A percentile compares a stretch with the other conserved stretches of the same genome.
Conservation (phyloP, 1,284 basidiomycete species). For the Sanguinoderma infundibulare region DNA sequence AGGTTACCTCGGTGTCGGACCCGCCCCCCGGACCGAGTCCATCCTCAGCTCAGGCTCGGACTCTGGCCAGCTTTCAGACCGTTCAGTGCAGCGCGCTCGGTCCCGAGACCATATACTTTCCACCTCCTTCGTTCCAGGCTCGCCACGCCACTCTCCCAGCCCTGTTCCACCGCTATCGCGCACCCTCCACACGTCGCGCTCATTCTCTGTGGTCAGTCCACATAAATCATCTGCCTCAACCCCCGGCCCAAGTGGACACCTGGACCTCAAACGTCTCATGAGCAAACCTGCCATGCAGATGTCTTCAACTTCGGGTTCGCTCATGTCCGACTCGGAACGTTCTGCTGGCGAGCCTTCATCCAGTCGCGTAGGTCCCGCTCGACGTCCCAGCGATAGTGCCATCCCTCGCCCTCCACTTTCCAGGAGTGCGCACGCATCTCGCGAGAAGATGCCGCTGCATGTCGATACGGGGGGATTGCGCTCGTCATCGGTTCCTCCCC, state of each 20-base stretch:
- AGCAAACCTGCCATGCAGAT: slow-evolving; percentile 41
- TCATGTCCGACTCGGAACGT: slow-evolving; percentile 38
- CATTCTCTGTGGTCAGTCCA: slow-evolving; percentile 24
- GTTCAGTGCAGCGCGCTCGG: slow-evolving; percentile 13
- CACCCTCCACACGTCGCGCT: slow-evolving; percentile 13
- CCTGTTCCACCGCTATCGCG: slow-evolving; percentile 15
- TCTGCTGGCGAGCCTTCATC: slow-evolving; percentile 13
- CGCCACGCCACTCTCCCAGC: slow-evolving; percentile 18
- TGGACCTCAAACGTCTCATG: slow-evolving; percentile 44
- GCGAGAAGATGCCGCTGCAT: slow-evolving; percentile 17
- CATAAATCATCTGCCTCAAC: slow-evolving; percentile 31
- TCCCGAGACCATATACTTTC: slow-evolving; percentile 19
- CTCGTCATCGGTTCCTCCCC: slow-evolving; percentile 8
- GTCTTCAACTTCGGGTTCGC: slow-evolving; percentile 35
- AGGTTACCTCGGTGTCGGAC: slow-evolving; percentile 11
- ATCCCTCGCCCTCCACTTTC: slow-evolving; percentile 10
- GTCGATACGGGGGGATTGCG: slow-evolving; percentile 14
- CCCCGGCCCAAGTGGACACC: slow-evolving; percentile 33
- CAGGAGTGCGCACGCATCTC: slow-evolving; percentile 9
- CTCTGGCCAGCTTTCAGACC: slow-evolving; percentile 12
- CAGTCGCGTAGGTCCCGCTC: slow-evolving; percentile 9
- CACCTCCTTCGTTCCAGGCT: slow-evolving; percentile 11
- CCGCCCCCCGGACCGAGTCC: slow-evolving; percentile 14
- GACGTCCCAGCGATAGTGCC: slow-evolving; percentile 12
- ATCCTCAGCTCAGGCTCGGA: slow-evolving; percentile 19